Evolutionary conservation across 441 rosid genomes (phyloP).

Genomic region (Kokia cookei): DNA sequence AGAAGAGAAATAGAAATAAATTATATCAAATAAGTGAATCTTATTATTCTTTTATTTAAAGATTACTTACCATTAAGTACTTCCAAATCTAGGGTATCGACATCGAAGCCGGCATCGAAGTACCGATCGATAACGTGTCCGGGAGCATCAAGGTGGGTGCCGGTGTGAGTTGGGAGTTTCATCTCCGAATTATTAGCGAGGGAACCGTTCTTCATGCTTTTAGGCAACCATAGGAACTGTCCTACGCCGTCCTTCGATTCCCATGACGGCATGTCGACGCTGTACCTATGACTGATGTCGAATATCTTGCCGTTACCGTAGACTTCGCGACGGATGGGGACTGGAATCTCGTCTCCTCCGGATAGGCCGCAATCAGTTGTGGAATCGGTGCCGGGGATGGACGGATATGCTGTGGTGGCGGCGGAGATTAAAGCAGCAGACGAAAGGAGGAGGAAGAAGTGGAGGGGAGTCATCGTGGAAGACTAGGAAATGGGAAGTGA

Average conservation of each 20-base stretch:
- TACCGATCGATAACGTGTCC: conserved; percentile 62
- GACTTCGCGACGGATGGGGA: conserved; percentile 55
- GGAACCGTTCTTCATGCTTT: conserved; percentile 78
- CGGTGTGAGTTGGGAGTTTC: conserved; percentile 66
- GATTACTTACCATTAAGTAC: conserved; percentile 46
- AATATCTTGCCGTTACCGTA: conserved; percentile 48
- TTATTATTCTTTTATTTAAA: neutral
- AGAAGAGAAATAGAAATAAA: neutral
- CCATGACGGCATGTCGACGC: conserved; percentile 48
- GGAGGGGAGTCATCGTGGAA: neutral
- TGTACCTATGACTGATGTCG: conserved; percentile 61
- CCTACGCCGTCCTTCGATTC: conserved; percentile 42
- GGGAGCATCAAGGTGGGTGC: conserved; percentile 81
- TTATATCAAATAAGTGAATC: neutral
- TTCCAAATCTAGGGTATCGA: conserved; percentile 56
- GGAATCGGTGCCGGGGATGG: conserved; percentile 3
- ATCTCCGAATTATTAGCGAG: conserved; percentile 46
- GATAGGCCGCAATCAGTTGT: conserved; percentile 1
- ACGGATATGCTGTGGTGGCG: conserved; percentile 20
- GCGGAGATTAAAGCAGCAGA: neutral
- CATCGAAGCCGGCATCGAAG: conserved; percentile 70
- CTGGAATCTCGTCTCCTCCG: neutral
- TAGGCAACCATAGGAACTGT: conserved; percentile 38
- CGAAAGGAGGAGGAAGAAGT: neutral
- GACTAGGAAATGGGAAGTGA: neutral